Base-by-base conservation (phyloP, 2,329 filamentous ascomycete species). In the Cercospora sp. region DNA sequence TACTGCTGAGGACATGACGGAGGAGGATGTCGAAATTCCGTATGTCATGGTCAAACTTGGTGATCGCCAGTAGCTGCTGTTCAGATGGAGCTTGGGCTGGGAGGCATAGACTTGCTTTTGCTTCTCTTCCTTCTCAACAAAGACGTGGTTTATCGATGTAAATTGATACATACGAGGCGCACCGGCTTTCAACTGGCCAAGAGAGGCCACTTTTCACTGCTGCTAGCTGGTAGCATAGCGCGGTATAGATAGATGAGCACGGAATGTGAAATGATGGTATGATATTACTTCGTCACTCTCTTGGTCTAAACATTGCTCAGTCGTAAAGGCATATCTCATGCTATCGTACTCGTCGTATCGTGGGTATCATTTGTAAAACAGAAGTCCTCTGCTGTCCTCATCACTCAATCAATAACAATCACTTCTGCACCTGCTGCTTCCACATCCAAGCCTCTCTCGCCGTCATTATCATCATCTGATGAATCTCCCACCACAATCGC, bases 1-100 rank as follows among this genome's bases (percentile, higher is more conserved):
- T 73, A 96, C 95, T 6, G 92, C 91, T 0, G 94, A 98, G 79
- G 95, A 98, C 77, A 83, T 88, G 77, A 90, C 88, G 3, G 94
- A 91, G 71, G 93, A 98, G 82, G 95, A 99, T 79, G 94, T 98
- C 1, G 95, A 99, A 82, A 91, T 98, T 73, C 95, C 95, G 3
- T 98, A 97, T 79, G 92, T 98, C 76, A 97, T 94, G 89, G 89
- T 97, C 72, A 94, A 90, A 83, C 82, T 93, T 72, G 77, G 61
- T 23, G 51, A 64, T 5, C 53, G 81, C 68, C 83, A 84, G 75
- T 83, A 70, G 18, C 30, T 31, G 28, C 48, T 18, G 13, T 59
- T 20, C 28, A 18, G 7, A 33, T 31, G 30, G 20, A 30, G n/a
- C 5, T 20, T 3, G 23, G 20, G 3, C 48, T 16, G 23, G 55